Conservation (phyloP, 345 rosid species). For the Psidium guajava region DNA sequence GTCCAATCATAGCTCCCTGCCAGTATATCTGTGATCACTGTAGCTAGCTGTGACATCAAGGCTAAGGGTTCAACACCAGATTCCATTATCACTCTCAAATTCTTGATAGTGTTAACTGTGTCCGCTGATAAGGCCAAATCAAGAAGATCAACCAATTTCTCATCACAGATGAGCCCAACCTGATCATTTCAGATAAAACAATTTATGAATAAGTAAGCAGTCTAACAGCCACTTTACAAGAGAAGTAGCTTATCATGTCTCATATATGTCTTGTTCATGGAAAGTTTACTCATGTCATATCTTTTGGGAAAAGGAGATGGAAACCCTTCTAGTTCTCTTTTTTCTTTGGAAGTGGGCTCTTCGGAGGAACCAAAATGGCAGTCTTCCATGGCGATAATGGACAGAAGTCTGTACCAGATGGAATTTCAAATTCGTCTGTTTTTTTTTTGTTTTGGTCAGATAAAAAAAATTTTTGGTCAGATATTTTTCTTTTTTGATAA, state of each 20-base stretch:
- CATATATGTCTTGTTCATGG: not conserved
- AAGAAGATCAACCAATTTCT: slow-evolving; percentile 94
- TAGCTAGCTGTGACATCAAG: slow-evolving; percentile 97
- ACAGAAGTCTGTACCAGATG: not conserved
- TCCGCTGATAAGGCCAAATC: slow-evolving; percentile 98
- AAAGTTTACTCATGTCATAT: no score
- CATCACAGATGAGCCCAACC: slow-evolving; percentile 97
- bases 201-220: not conserved
- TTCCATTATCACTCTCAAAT: slow-evolving; percentile 83
- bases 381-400: not conserved
- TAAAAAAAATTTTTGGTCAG: no score
- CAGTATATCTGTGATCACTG: slow-evolving; percentile 87
- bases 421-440: not conserved
- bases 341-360: not conserved
- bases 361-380: not conserved
- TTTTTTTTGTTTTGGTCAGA: no score
- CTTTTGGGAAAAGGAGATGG: not conserved
- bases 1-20: slow-evolving; percentile 86
- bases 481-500: no score
- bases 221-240: not conserved
- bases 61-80: slow-evolving; percentile 90
- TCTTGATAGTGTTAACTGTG: slow-evolving; percentile 95
- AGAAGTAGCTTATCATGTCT: not conserved
- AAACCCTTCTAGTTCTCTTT: not conserved
- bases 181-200: slow-evolving; percentile 10